Conservation (phyloP, 768 basidiomycete genomes). For the Chalciporus piperatus region DNA sequence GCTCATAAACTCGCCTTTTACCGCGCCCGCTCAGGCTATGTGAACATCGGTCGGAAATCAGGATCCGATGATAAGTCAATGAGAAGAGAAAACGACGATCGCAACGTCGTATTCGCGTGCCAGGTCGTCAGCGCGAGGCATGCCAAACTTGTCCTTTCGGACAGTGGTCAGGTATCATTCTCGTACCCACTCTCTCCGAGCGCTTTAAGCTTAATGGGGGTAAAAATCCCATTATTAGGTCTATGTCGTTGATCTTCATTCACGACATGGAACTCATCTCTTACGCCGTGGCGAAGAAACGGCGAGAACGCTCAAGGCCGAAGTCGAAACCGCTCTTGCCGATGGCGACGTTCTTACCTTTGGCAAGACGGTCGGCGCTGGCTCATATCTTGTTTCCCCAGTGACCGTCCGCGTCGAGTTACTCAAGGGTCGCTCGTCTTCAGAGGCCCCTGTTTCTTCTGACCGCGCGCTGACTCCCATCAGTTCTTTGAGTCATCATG, state of each 20-base stretch:
- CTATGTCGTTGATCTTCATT: conserved; percentile 66
- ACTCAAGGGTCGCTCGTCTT: conserved; percentile 22
- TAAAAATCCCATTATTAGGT: conserved; percentile 42
- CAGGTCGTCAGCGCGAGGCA: conserved; percentile 78
- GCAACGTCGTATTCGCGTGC: conserved; percentile 65
- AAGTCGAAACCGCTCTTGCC: conserved; percentile 52
- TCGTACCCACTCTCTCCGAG: conserved; percentile 13
- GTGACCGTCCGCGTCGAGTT: conserved; percentile 61
- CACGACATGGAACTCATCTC: conserved; percentile 77
- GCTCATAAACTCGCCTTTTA: conserved; percentile 50
- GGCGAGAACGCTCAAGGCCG: conserved; percentile 49
- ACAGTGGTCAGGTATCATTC: conserved; percentile 59
- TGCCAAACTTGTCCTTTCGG: conserved; percentile 72
- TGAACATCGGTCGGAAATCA: conserved; percentile 70
- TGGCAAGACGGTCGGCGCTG: conserved; percentile 70
- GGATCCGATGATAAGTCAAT: conserved; percentile 41
- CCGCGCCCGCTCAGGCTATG: conserved; percentile 46
- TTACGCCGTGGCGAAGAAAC: conserved; percentile 48
- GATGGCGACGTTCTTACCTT: conserved; percentile 76
- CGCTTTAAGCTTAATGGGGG: conserved; percentile 14
- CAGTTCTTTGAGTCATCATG: conserved; percentile 33
- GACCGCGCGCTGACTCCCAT: conserved; percentile 4
- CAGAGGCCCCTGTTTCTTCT: conserved; percentile 12
- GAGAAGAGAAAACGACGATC: conserved; percentile 38
- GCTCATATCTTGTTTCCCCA: conserved; percentile 58